phyloP scores from a whole-genome alignment of 108 stramenopile species.

The Cyclostephanos invisitatus region DNA sequence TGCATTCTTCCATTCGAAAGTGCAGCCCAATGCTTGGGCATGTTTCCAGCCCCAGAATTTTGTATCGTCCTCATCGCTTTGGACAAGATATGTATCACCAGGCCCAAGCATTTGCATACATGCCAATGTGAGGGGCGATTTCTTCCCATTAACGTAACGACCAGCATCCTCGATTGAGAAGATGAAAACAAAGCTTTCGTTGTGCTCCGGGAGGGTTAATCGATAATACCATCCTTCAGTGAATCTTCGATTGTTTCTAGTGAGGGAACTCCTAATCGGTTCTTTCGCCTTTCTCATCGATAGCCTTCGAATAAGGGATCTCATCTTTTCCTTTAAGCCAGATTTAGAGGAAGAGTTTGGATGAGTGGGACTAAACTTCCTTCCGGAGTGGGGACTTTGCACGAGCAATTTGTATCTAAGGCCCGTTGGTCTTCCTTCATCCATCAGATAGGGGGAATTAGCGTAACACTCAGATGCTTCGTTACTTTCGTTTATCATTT shows the following conservation, averaged over 20 bases:
- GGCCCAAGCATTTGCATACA: constrained; percentile 85
- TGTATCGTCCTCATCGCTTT: constrained; percentile 71
- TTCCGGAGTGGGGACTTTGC: constrained; percentile 80
- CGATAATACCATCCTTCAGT: constrained; percentile 93
- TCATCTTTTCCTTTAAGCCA: background rate
- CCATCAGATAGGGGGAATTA: constrained; percentile 24
- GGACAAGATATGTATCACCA: constrained; percentile 73
- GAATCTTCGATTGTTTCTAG: constrained; percentile 60
- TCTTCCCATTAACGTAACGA: constrained; percentile 16
- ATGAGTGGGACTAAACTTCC: constrained; percentile 80
- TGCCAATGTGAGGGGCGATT: constrained; percentile 59
- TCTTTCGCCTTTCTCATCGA: background rate
- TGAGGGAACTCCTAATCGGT: constrained; percentile 14
- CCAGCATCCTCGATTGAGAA: constrained; percentile 85
- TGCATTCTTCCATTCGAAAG: constrained; percentile 57
- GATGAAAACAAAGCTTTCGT: constrained; percentile 82
- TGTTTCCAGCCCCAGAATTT: constrained; percentile 80
- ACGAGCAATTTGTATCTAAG: constrained; percentile 8
- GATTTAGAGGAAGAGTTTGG: constrained; percentile 33
- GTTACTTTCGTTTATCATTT: background rate
- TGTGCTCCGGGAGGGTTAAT: constrained; percentile 65
- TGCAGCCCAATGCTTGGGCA: constrained; percentile 75
- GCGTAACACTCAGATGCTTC: background rate
- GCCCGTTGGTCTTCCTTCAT: constrained; percentile 29
- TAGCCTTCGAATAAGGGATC: background rate